phyloP scores from a whole-genome alignment of 352 stramenopile genomes.

The Pythium scleroteichum region DNA sequence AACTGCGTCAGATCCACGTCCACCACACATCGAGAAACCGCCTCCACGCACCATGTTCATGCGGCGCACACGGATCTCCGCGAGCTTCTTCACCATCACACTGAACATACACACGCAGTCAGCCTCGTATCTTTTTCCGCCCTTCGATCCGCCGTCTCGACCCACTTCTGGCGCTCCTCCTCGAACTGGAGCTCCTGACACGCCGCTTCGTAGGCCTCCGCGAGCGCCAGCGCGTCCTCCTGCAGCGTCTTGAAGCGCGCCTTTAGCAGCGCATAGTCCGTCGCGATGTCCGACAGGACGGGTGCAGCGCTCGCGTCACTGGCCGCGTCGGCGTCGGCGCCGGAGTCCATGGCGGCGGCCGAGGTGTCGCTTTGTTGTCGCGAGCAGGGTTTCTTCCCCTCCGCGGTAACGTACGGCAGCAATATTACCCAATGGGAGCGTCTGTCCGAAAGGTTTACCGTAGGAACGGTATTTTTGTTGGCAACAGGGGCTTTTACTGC shows the following conservation, averaged over 20 bases:
- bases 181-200: slow-evolving; percentile 42
- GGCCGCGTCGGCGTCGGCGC: background rate
- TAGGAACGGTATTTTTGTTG: too few relatives aligned
- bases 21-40: too few relatives aligned
- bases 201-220: slow-evolving; percentile 31
- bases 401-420: background rate
- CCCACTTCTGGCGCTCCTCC: slow-evolving; percentile 43
- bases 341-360: background rate
- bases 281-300: background rate
- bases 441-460: too few relatives aligned
- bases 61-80: slow-evolving; percentile 45
- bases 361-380: background rate
- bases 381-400: slow-evolving; percentile 2
- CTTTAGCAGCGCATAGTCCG: slow-evolving; percentile 33
- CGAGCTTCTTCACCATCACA: slow-evolving; percentile 46
- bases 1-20: too few relatives aligned
- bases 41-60: slow-evolving; percentile 45
- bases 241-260: slow-evolving; percentile 36
- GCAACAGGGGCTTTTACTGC: too few relatives aligned
- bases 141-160: background rate
- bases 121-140: background rate
- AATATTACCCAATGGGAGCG: background rate
- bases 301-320: too few relatives aligned
- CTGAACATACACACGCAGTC: slow-evolving; percentile 18
- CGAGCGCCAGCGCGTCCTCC: slow-evolving; percentile 38